These are phyloP conservation scores for Pharus latifolius DNA, from an alignment of 176 grass and related monocot species.

Conservation along the genomic window DNA sequence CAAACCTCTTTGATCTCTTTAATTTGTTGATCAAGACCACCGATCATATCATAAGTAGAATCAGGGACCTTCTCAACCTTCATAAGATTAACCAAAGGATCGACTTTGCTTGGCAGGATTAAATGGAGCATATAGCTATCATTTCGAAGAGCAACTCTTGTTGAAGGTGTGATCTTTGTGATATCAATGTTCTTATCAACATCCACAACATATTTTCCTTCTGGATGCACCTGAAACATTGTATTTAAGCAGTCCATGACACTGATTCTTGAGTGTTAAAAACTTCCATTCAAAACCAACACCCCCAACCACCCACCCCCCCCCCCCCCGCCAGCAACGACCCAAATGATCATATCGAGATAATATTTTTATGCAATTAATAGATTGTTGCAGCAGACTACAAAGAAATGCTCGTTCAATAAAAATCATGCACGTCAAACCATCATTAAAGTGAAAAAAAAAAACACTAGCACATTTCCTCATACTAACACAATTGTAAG, in stretches of 20 bases:
- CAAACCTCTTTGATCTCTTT: conserved; percentile 99
- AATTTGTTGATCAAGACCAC: conserved; percentile 98
- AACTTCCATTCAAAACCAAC: background rate
- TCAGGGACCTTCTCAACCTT: conserved; percentile 99
- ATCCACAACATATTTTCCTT: conserved; percentile 98
- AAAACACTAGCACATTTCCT: background rate
- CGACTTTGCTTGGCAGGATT: conserved; percentile 90
- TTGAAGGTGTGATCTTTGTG: conserved; percentile 93
- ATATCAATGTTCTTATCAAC: conserved; percentile 97
- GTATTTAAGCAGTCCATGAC: conserved; percentile 10
- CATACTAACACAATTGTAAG: background rate
- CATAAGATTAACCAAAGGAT: conserved; percentile 98
- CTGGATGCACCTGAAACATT: conserved; percentile 81
- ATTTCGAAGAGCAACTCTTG: conserved; percentile 96
- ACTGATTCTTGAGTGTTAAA: background rate
- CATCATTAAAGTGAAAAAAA: background rate
- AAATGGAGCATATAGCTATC: conserved; percentile 97
- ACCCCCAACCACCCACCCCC: too few relatives aligned
- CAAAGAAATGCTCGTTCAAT: too few relatives aligned
- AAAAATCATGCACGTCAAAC: background rate
- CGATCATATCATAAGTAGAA: conserved; percentile 99
- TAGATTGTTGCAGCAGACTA: too few relatives aligned
- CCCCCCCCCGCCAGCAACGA: too few relatives aligned
- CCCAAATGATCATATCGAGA: too few relatives aligned
- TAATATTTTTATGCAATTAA: too few relatives aligned